phyloP scores from a whole-genome alignment of 2,329 filamentous ascomycete species.

The Mycosphaerelloides madeirae region DNA sequence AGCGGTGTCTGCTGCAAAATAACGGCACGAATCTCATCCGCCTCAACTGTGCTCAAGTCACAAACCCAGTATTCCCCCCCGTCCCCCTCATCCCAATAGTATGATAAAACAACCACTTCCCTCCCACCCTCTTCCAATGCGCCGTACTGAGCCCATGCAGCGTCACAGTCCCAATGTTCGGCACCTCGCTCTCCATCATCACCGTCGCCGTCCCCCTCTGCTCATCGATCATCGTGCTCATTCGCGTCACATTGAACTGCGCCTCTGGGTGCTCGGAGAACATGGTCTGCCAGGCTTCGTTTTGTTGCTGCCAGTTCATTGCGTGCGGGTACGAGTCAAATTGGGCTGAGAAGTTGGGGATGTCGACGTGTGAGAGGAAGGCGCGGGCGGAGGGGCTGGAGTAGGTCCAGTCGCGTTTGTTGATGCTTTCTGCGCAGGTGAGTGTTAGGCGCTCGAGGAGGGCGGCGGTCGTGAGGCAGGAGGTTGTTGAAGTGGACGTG shows the following conservation, averaged over 20 bases:
- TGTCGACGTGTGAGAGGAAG: conserved; percentile 8
- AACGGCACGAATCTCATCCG: too few relatives aligned
- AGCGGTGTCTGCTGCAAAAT: too few relatives aligned
- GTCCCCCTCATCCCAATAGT: conserved; percentile 8
- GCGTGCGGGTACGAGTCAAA: conserved; percentile 9
- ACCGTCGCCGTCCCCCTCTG: conserved; percentile 9
- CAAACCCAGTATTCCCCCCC: conserved; percentile 1
- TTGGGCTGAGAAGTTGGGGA: conserved; percentile 8
- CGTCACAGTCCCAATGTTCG: conserved; percentile 9
- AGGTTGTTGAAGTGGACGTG: too few relatives aligned
- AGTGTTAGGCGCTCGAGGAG: conserved; percentile 9
- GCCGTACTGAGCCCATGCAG: conserved; percentile 16
- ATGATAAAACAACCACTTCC: conserved; percentile 14
- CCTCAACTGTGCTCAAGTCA: not conserved
- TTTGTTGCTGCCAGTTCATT: conserved; percentile 11
- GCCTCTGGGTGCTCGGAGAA: conserved; percentile 11
- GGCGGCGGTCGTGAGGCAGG: too few relatives aligned
- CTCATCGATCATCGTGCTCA: conserved; percentile 9
- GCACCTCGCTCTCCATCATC: conserved; percentile 13
- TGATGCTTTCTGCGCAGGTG: conserved; percentile 11
- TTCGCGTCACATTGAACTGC: conserved; percentile 9
- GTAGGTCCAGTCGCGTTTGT: conserved; percentile 15
- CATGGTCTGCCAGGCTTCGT: conserved; percentile 9
- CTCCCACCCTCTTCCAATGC: conserved; percentile 10
- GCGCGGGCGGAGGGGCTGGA: conserved; percentile 7